Conservation (phyloP, 768 basidiomycete genomes). For the Chalciporus pseudorubinellus region DNA sequence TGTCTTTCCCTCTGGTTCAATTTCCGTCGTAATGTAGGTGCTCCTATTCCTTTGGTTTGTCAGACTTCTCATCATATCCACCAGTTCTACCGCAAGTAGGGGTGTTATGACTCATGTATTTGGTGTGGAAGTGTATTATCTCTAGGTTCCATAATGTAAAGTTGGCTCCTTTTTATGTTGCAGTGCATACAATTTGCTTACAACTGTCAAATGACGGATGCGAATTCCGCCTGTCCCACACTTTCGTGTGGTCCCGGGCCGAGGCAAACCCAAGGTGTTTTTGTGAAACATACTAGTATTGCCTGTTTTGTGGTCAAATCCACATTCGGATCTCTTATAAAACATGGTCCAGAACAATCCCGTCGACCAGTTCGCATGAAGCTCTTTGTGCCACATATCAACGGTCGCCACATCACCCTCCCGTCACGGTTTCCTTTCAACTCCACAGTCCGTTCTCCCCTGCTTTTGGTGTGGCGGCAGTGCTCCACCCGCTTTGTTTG, state of each 20-base stretch:
- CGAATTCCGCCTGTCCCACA: background rate
- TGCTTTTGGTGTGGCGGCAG: constrained; percentile 11
- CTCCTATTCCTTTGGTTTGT: constrained; percentile 6
- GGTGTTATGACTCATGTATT: constrained; percentile 16
- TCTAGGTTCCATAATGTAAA: constrained; percentile 28
- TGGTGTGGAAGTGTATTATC: constrained; percentile 19
- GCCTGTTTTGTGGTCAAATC: background rate
- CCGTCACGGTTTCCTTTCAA: background rate
- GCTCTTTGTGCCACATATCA: constrained; percentile 25
- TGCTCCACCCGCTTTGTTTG: constrained; percentile 20
- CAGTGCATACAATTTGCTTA: constrained; percentile 19
- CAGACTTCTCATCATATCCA: constrained; percentile 17
- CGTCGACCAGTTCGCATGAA: background rate
- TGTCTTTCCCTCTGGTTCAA: constrained; percentile 96
- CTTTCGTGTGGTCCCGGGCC: background rate
- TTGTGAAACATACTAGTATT: constrained; percentile 8
- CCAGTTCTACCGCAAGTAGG: constrained; percentile 81
- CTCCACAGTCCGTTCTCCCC: constrained; percentile 9
- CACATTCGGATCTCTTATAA: constrained; percentile 1
- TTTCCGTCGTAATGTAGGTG: constrained; percentile 86
- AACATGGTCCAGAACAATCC: background rate
- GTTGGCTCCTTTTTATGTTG: constrained; percentile 14
- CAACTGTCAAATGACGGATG: constrained; percentile 8
- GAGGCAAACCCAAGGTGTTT: background rate
- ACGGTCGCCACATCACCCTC: constrained; percentile 4